Conservation (phyloP, 768 basidiomycete genomes). For the Leccinum pellstonianum region DNA sequence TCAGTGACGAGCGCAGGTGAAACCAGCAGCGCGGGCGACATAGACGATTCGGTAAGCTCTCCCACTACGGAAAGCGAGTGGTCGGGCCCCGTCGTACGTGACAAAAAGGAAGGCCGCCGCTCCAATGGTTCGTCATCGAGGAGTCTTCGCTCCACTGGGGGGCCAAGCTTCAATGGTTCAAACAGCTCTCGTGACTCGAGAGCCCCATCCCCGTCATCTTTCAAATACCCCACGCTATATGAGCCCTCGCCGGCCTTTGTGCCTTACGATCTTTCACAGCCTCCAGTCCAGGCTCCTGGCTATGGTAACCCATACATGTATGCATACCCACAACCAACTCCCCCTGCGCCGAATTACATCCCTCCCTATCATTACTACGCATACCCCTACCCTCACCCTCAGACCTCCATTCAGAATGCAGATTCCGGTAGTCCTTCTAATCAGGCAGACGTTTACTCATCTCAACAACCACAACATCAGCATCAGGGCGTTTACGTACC, state of each 20-base stretch:
- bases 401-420: conserved; percentile 39
- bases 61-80: conserved; percentile 82
- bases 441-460: conserved; percentile 33
- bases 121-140: conserved; percentile 60
- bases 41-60: conserved; percentile 67
- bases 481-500: conserved; percentile 31
- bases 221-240: conserved; percentile 72
- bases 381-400: conserved; percentile 53
- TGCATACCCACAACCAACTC: conserved; percentile 42
- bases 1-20: conserved; percentile 58
- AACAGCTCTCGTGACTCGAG: conserved; percentile 69
- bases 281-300: conserved; percentile 29
- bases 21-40: conserved; percentile 60
- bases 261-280: conserved; percentile 33
- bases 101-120: conserved; percentile 54
- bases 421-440: conserved; percentile 31
- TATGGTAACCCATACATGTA: conserved; percentile 37
- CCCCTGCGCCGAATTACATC: conserved; percentile 40
- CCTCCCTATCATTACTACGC: conserved; percentile 42
- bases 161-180: conserved; percentile 49
- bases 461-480: conserved; percentile 32
- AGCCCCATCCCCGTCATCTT: conserved; percentile 68
- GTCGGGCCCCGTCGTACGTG: conserved; percentile 57
- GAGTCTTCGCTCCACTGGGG: conserved; percentile 52
- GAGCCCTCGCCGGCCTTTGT: conserved; percentile 46